Base-by-base conservation (phyloP, 2,329 filamentous ascomycete genomes). In the Colletotrichum euphorbiae region DNA sequence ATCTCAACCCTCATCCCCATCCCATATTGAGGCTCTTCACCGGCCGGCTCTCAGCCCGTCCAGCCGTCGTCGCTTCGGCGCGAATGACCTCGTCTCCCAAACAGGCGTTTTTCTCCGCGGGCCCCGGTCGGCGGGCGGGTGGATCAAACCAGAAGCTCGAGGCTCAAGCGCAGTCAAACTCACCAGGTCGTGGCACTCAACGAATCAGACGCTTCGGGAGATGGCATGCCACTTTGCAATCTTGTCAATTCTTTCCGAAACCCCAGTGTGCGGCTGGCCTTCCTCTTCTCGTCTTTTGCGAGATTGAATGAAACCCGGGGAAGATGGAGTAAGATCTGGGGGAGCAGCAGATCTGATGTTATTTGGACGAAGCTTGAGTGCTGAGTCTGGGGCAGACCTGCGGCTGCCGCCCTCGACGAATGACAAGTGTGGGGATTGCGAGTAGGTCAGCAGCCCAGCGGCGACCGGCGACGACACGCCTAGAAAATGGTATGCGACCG, bases 161-260 rank as follows among this genome's bases (percentile, higher is more conserved):
- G 5, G 28, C 43, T 69, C 31, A 52, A 50, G 46, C 58, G 38
- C 33, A 43, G 51, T 40, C 36, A 45, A 4, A 71, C 69, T 71
- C 67, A 71, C 69, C 69, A 71, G 28, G 69, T 70, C 56, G 69
- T 71, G 33, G 69, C 69, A 38, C 69, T 68, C 59, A 71, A 45
- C 62, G 69, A 70, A 71, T 71, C 69, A 68, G 68, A 56, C 59
- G 62, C 63, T 63, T 71, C 69, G 60, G 69, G 55, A 59, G 69
- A 64, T 28, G 69, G 59, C 63, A 71, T 70, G 68, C 54, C 63
- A 56, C 52, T 54, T 45, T 45, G 50, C 54, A 51, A 60, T 63
- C 40, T 45, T 48, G 58, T 61, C 66, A 54, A 69, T 69, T 69
- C 66, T 69, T 58, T 66, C 66, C 66, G 66, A 4, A 28, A 54